These are phyloP conservation scores for Suillus variegatus DNA, from an alignment of 768 basidiomycete genomes.

Conservation along the genomic window DNA sequence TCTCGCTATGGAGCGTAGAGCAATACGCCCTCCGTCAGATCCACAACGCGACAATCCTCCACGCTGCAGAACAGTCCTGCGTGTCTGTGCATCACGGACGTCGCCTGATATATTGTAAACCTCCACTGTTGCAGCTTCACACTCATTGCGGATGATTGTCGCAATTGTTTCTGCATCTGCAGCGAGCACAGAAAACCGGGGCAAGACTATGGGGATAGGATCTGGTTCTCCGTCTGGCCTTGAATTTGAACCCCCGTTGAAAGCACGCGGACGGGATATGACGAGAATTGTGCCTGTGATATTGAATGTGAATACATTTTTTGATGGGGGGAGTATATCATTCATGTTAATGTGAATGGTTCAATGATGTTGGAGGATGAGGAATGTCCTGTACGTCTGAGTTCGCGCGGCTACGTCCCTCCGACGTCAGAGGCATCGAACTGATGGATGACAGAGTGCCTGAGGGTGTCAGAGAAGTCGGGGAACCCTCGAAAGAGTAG, in stretches of 20 bases:
- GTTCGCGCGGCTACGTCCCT: slow-evolving; percentile 40
- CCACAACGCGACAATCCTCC: slow-evolving; percentile 61
- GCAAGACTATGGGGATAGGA: slow-evolving; percentile 57
- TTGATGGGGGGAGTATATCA: slow-evolving; percentile 64
- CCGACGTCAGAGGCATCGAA: slow-evolving; percentile 34
- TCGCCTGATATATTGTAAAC: slow-evolving; percentile 63
- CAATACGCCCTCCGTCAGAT: slow-evolving; percentile 61
- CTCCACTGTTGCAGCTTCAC: slow-evolving; percentile 54
- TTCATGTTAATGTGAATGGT: slow-evolving; percentile 83
- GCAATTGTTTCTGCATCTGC: slow-evolving; percentile 63
- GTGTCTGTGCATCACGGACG: slow-evolving; percentile 58
- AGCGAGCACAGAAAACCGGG: slow-evolving; percentile 68
- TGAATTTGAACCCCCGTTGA: slow-evolving; percentile 19
- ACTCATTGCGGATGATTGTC: slow-evolving; percentile 61
- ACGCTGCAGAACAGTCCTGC: slow-evolving; percentile 63
- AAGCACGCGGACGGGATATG: slow-evolving; percentile 40
- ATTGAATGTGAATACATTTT: slow-evolving; percentile 64
- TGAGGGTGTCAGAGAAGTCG: slow-evolving; percentile 52
- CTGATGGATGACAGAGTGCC: slow-evolving; percentile 40
- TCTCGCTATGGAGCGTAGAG: slow-evolving; percentile 43
- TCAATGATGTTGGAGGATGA: slow-evolving; percentile 49
- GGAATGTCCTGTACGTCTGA: slow-evolving; percentile 28
- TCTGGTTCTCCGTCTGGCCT: slow-evolving; percentile 33
- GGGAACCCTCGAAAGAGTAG: slow-evolving; percentile 72
- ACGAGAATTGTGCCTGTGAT: slow-evolving; percentile 68